Evolutionary conservation across 2,329 filamentous ascomycete genomes (phyloP).

Genomic region (Shiraia bambusicola): DNA sequence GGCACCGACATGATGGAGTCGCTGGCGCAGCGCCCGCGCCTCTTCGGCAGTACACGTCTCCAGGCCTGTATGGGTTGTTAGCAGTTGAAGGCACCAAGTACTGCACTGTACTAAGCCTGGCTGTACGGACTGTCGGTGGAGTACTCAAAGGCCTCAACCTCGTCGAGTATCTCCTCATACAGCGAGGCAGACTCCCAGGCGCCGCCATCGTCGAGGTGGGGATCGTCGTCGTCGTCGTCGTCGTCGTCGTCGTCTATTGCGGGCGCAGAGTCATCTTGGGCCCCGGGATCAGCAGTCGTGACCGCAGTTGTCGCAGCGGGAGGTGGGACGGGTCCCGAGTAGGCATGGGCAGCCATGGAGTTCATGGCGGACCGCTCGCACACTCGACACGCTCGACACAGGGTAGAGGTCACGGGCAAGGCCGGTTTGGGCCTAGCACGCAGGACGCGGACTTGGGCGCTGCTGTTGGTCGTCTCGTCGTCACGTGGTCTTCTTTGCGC

Average conservation of each 20-base stretch:
- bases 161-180: constrained; percentile 40
- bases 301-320: constrained; percentile 17
- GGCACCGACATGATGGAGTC: constrained; percentile 75
- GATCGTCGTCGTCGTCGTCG: constrained; percentile 12
- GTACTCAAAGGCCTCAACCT: constrained; percentile 33
- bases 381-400: constrained; percentile 8
- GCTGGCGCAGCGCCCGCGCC: constrained; percentile 65
- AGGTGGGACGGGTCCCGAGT: constrained; percentile 24
- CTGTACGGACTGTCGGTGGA: constrained; percentile 22
- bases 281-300: constrained; percentile 6
- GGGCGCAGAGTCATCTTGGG: constrained; percentile 17
- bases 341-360: constrained; percentile 31
- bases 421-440: background rate
- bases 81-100: too few relatives aligned
- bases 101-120: too few relatives aligned
- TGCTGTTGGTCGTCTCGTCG: too few relatives aligned
- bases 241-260: constrained; percentile 10
- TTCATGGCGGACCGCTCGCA: constrained; percentile 12
- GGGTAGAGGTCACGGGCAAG: background rate
- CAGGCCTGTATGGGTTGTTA: constrained; percentile 14
- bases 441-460: too few relatives aligned
- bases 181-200: constrained; percentile 36
- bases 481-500: too few relatives aligned
- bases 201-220: constrained; percentile 25
- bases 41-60: constrained; percentile 51